phyloP scores from a whole-genome alignment of 441 rosid genomes.

The Gossypium gossypioides region DNA sequence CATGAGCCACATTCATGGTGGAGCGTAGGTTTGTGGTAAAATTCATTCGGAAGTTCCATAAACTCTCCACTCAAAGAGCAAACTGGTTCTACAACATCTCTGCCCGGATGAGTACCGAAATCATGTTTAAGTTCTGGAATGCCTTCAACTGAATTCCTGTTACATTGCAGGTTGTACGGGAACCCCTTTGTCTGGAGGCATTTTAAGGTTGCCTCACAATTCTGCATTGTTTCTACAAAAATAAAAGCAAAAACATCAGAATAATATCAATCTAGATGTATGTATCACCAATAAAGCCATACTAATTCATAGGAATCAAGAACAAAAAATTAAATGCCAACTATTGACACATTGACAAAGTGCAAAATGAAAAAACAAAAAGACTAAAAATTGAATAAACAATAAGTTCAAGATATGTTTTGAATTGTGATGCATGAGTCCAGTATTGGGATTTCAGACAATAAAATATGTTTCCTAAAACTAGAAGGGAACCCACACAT shows the following conservation, averaged over 20 bases:
- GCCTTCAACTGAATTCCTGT: conserved; percentile 32
- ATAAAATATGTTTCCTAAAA: neutral
- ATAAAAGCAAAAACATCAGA: conserved; percentile 1
- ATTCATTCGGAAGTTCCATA: conserved; percentile 32
- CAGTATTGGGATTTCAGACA: neutral
- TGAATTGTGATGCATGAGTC: neutral
- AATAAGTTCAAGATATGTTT: neutral
- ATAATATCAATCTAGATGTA: neutral
- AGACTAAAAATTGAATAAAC: neutral
- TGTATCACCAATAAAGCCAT: neutral
- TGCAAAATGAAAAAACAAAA: neutral
- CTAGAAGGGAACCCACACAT: neutral
- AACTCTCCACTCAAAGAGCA: conserved; percentile 21
- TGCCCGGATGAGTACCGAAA: conserved; percentile 18
- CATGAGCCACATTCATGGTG: conserved; percentile 34
- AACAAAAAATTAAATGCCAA: neutral
- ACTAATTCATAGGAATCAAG: neutral
- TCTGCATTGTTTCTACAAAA: conserved; percentile 37
- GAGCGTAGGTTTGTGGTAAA: conserved; percentile 27
- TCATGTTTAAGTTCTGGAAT: conserved; percentile 29
- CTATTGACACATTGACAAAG: neutral
- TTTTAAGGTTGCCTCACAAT: conserved; percentile 44
- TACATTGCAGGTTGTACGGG: conserved; percentile 23
- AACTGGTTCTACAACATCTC: conserved; percentile 29
- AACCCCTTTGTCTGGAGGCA: conserved; percentile 37